Evolutionary conservation across 106 monocot species (phyloP).

Genomic region (Dioscorea dumetorum): DNA sequence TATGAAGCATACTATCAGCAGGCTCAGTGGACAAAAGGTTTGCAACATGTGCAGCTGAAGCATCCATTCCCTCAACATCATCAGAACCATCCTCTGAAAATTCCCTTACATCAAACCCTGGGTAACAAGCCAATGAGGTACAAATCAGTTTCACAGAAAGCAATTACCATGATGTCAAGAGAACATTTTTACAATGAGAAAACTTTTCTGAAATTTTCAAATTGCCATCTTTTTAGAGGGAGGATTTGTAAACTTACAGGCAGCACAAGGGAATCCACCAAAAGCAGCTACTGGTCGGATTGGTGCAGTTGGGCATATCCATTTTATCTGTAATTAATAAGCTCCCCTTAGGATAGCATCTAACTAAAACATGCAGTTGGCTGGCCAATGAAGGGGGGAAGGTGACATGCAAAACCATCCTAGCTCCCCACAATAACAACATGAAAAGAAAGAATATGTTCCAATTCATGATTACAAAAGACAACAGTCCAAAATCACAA

Average conservation of each 20-base stretch:
- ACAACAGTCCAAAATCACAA: too few species aligned
- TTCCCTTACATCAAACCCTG: constrained; percentile 95
- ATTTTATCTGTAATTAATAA: constrained; percentile 63
- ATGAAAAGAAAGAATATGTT: background rate
- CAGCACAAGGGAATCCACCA: constrained; percentile 90
- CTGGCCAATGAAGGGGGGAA: background rate
- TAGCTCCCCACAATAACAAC: background rate
- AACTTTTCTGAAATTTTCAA: too few species aligned
- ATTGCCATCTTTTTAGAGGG: background rate
- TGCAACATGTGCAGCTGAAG: constrained; percentile 81
- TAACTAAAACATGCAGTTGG: background rate
- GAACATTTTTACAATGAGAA: too few species aligned
- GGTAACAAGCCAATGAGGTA: background rate
- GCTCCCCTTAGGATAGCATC: background rate
- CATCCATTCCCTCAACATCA: constrained; percentile 83
- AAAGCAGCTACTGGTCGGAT: constrained; percentile 76
- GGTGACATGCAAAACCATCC: background rate
- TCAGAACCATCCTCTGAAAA: constrained; percentile 76
- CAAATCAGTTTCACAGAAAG: too few species aligned
- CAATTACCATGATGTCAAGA: too few species aligned
- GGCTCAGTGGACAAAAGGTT: constrained; percentile 88
- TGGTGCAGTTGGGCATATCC: constrained; percentile 99
- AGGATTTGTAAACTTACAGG: constrained; percentile 43
- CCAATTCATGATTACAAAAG: too few species aligned
- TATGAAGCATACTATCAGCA: constrained; percentile 51